Evolutionary conservation across 768 basidiomycete genomes (phyloP).

Genomic region (Mrakia frigida): DNA sequence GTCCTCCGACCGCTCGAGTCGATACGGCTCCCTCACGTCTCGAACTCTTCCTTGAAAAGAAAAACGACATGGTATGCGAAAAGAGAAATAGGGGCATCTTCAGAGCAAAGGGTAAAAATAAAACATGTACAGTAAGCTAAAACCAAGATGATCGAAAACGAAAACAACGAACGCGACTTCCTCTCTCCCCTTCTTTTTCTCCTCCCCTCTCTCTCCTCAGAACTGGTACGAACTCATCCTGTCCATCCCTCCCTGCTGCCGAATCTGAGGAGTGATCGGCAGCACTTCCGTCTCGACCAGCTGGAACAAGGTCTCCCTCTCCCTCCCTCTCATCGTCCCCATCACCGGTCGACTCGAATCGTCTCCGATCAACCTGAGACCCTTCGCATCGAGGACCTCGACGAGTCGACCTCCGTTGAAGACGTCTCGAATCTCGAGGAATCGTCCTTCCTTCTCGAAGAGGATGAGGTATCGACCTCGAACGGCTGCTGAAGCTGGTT

Average conservation of each 20-base stretch:
- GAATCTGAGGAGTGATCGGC: neutral
- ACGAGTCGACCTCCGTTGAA: constrained; percentile 13
- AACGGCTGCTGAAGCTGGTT: constrained; percentile 14
- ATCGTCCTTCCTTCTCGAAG: constrained; percentile 21
- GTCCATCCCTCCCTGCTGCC: neutral
- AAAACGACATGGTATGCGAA: too few species aligned
- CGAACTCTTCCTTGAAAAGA: too few species aligned
- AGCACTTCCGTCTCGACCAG: constrained; percentile 8
- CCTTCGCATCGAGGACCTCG: constrained; percentile 3
- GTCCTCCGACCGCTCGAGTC: too few species aligned
- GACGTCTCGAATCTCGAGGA: constrained; percentile 16
- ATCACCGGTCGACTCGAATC: constrained; percentile 7
- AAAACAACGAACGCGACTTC: neutral
- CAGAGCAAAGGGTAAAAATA: too few species aligned
- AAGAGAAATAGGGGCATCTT: too few species aligned
- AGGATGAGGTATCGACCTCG: constrained; percentile 22
- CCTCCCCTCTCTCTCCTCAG: neutral
- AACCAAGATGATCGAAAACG: neutral
- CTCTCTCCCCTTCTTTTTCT: neutral
- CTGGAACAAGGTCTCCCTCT: constrained; percentile 10
- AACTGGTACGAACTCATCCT: neutral
- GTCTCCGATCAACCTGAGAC: constrained; percentile 6
- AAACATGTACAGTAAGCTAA: too few species aligned
- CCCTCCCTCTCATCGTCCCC: neutral
- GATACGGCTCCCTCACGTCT: too few species aligned